Conservation (phyloP, 2,329 filamentous ascomycete genomes). For the Aspergillus sp. region DNA sequence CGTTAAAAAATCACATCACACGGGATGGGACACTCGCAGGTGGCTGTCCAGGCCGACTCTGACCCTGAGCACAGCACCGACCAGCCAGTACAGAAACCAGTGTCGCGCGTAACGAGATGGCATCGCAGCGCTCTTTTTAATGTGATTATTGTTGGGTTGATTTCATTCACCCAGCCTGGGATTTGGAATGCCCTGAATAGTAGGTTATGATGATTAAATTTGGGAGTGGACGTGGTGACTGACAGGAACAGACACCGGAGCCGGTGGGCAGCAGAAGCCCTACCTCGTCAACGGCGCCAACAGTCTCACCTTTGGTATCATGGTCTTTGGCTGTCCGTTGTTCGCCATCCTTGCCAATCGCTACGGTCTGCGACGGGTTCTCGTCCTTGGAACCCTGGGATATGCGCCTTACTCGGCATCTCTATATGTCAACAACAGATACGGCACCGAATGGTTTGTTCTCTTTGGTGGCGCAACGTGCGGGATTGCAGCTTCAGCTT, state of each 20-base stretch:
- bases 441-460: slow-evolving; percentile 7
- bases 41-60: background rate
- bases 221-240: background rate
- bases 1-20: background rate
- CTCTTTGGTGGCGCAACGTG: slow-evolving; percentile 8
- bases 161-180: slow-evolving; percentile 5
- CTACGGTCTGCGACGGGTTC: slow-evolving; percentile 1
- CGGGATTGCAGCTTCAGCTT: slow-evolving; percentile 5
- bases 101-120: background rate
- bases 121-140: slow-evolving; percentile 9
- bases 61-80: slow-evolving; percentile 2
- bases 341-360: slow-evolving; percentile 10
- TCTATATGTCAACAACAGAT: slow-evolving; percentile 6
- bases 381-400: slow-evolving; percentile 3
- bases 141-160: slow-evolving; percentile 6
- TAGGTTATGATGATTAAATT: background rate
- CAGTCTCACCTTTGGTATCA: slow-evolving; percentile 3
- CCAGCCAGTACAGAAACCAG: background rate
- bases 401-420: slow-evolving; percentile 8
- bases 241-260: slow-evolving; percentile 1
- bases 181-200: slow-evolving; percentile 9
- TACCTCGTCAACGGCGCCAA: slow-evolving; percentile 11
- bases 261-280: slow-evolving; percentile 5
- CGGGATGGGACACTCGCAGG: slow-evolving; percentile 1
- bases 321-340: slow-evolving; percentile 8